A percentile compares a stretch with the other conserved stretches of the same genome.
phyloP scores from a whole-genome alignment of 148 eudicot species.

The Diospyros kaki region DNA sequence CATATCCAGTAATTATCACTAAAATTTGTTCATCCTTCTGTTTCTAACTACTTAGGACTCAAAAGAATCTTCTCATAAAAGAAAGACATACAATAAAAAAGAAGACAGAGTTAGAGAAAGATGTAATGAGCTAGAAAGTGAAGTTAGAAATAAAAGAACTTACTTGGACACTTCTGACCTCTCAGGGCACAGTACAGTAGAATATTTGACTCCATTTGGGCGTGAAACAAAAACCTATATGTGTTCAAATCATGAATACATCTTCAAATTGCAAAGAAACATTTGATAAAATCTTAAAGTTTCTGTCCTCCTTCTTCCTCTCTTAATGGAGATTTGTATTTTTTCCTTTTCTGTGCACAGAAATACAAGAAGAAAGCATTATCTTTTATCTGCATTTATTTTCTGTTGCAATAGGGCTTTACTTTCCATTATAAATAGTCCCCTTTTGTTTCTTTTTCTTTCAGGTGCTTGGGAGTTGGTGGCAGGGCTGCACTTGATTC shows the following conservation, averaged over 20 bases:
- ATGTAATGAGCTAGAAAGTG: neutral
- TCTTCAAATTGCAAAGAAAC: constrained; percentile 2
- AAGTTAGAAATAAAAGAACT: constrained; percentile 18
- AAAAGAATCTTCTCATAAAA: neutral
- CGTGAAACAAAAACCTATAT: constrained; percentile 81
- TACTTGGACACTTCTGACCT: constrained; percentile 60
- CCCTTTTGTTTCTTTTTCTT: too few species aligned
- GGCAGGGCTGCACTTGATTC: too few species aligned
- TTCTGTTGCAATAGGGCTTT: too few species aligned
- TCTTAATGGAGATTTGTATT: neutral
- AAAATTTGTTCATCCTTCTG: constrained; percentile 10
- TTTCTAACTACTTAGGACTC: neutral
- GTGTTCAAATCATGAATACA: neutral
- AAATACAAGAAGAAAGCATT: too few species aligned
- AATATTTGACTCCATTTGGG: constrained; percentile 60
- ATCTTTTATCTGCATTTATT: too few species aligned
- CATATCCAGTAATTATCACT: constrained; percentile 7
- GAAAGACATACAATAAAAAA: neutral
- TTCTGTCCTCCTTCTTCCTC: neutral
- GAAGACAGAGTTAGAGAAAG: neutral
- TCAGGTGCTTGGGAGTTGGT: too few species aligned
- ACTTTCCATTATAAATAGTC: too few species aligned
- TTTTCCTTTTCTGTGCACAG: too few species aligned
- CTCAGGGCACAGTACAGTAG: constrained; percentile 75
- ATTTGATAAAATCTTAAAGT: neutral